A percentile compares a stretch with the other conserved stretches of the same genome.
Evolutionary conservation across 768 basidiomycete genomes (phyloP).

Genomic region (Tulasnella sp.): DNA sequence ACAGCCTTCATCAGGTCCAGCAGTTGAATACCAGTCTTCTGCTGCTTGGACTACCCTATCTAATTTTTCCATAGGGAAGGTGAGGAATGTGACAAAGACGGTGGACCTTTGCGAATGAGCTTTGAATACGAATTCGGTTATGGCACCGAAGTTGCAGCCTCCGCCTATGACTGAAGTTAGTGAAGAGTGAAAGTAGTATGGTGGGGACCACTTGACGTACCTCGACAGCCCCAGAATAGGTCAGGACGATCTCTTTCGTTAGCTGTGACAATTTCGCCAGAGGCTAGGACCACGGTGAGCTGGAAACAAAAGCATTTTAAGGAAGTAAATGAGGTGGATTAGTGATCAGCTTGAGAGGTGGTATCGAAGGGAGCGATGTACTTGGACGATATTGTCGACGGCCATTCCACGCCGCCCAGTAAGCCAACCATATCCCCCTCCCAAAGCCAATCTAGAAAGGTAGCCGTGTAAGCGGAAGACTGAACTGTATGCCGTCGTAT

Average conservation of each 20-base stretch:
- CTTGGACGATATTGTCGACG: slow-evolving; percentile 42
- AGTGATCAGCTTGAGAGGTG: no score
- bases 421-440: slow-evolving; percentile 61
- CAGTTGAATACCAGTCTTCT: neutral
- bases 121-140: slow-evolving; percentile 26
- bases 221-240: slow-evolving; percentile 31
- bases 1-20: slow-evolving; percentile 3
- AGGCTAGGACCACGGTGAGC: slow-evolving; percentile 28
- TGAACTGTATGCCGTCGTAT: neutral
- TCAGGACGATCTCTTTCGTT: slow-evolving; percentile 22
- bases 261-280: slow-evolving; percentile 29
- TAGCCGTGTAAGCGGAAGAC: neutral
- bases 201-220: neutral
- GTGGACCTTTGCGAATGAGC: neutral
- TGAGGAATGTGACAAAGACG: neutral
- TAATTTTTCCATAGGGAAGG: neutral
- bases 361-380: neutral
- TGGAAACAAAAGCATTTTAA: slow-evolving; percentile 35
- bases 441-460: slow-evolving; percentile 49
- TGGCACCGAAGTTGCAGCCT: slow-evolving; percentile 17
- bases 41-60: neutral
- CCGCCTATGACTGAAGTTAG: neutral
- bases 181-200: neutral
- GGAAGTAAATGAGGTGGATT: no score
- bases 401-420: slow-evolving; percentile 43